phyloP scores from a whole-genome alignment of 2,329 filamentous ascomycete species.

The Trichoderma endophyticum region DNA sequence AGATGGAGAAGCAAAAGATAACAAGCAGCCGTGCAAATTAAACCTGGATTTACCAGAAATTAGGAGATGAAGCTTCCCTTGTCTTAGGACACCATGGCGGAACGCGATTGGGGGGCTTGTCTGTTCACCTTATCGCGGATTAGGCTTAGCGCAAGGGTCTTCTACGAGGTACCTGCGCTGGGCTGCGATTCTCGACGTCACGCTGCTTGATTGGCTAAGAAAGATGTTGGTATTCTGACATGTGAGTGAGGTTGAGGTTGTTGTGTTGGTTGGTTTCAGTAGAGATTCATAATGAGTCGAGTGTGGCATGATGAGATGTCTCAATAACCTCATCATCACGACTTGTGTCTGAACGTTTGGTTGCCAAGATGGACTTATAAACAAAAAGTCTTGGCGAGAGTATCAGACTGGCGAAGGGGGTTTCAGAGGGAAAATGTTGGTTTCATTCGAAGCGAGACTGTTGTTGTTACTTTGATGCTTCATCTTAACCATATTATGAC shows the following conservation, averaged over 20 bases:
- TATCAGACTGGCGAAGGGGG: not conserved
- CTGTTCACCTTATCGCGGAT: conserved; percentile 15
- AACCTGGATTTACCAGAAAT: not conserved
- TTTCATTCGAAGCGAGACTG: not conserved
- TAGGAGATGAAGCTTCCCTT: conserved; percentile 13
- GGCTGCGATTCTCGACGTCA: not conserved
- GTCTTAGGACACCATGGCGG: conserved; percentile 17
- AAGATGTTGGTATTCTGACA: not conserved
- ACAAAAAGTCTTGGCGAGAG: not conserved
- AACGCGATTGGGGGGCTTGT: conserved; percentile 7
- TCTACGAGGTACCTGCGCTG: conserved; percentile 2
- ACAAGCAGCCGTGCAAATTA: not conserved
- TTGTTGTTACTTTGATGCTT: not conserved
- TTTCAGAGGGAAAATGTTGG: not conserved
- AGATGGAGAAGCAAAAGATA: not conserved
- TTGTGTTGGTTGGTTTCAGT: not conserved
- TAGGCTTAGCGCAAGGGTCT: conserved; percentile 17
- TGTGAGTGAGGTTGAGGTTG: not conserved
- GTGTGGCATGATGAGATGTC: not conserved
- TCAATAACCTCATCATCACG: not conserved
- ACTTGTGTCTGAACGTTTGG: not conserved
- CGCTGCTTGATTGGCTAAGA: not conserved
- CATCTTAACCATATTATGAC: not conserved
- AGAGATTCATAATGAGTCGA: not conserved
- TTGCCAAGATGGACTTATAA: not conserved